Evolutionary conservation across 305 asterid genomes (phyloP), one percentile per base, ranked within the genome.

Genomic region (Fraxinus velutina): DNA sequence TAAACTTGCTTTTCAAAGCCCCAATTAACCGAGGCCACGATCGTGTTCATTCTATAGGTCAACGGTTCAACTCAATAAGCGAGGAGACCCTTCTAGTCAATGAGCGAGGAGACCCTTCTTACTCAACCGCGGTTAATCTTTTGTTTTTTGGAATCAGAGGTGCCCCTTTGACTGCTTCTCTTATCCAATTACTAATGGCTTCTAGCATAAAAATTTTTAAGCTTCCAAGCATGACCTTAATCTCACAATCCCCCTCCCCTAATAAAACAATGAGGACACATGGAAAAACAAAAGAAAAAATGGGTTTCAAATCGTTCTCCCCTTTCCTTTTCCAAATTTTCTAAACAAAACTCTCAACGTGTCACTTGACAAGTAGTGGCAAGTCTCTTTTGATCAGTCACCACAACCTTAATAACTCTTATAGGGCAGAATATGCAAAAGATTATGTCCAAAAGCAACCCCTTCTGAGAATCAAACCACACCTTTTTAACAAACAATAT

Each of bases 401-500:
- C 86, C 85, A 73, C 83, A 85, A 73, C 17, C 30, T 47, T 36
- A 77, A n/a, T n/a, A n/a, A 70, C 30, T 73, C 76, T 52, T 6
- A 32, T 75, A 50, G 2, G 13, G 50, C 81, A 47, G 24, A 82
- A 33, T 82, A 82, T 78, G 62, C 64, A n/a, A 74, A 85, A 86
- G 81, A 86, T 70, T 36, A 33, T 39, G 70, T 22, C 78, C 47
- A 77, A 86, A 89, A 85, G 85, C 86, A 55, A 82, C 82, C 85
- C 87, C 84, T 85, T 83, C 87, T 73, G 73, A n/a, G 89, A 84
- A 81, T 83, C 83, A 82, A 80, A 80, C 72, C 89, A 86, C 55
- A 83, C 68, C 77, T 78, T 78, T 78, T 75, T 83, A 78, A 75
- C 70, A 83, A 83, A 79, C 64, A 30, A 81, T 84, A 87, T 84